Base-by-base conservation (phyloP, 78 protist genomes). In the Trichosphaerium sp. region DNA sequence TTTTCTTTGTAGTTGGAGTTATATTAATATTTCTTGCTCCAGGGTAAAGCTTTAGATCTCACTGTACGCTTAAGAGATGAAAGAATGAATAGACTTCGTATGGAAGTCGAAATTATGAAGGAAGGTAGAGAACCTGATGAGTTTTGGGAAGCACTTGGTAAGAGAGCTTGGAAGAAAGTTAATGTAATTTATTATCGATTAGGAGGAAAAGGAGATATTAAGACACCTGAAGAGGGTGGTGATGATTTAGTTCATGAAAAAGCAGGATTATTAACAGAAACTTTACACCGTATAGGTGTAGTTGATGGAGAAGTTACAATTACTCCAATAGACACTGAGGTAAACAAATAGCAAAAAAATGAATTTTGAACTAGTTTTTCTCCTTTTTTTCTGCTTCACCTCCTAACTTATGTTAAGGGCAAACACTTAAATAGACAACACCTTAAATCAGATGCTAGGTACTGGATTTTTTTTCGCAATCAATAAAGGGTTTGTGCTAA, bases 161-260 rank as follows among this genome's bases (percentile, higher is more conserved):
- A n/a, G n/a, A n/a, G n/a, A n/a, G n/a, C n/a, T n/a, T n/a, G n/a
- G n/a, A n/a, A n/a, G n/a, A n/a, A n/a, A n/a, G n/a, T n/a, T n/a
- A n/a, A n/a, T n/a, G 39, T 25, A 47, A 49, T 26, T 32, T 66
- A n/a, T n/a, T n/a, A n/a, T n/a, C n/a, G n/a, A 5, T 28, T 38
- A 29, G 73, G 73, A 6, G 2, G 4, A 0, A 40, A 28, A 31
- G 2, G 56, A 3, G 59, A 48, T 66, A 52, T 48, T 66, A 63
- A 65, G 54, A n/a, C 34, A 0, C 14, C 71, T 0, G 54, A 40
- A 25, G 10, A 21, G 3, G 71, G 56, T 25, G 71, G 71, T 26
- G 71, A 65, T 26, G 71, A 65, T 65, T 26, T 65, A 6, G 71
- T 37, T 0, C 54, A 25, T 65, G 71, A 65, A 65, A 65, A 65